These are phyloP conservation scores for Aphanocladium album DNA, from an alignment of 2,329 filamentous ascomycete genomes.

Conservation along the genomic window DNA sequence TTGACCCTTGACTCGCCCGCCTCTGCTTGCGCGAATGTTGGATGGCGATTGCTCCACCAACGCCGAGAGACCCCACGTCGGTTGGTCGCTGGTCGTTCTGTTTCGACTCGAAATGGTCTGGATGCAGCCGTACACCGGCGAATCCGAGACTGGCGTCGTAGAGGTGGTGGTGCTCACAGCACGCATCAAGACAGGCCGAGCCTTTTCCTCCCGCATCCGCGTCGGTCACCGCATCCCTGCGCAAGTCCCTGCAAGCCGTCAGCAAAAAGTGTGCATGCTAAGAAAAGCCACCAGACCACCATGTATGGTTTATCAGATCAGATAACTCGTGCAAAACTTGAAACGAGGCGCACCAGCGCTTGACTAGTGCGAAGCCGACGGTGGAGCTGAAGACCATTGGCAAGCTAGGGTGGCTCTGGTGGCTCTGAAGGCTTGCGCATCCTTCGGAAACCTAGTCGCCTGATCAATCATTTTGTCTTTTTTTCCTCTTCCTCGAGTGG, in stretches of 20 bases:
- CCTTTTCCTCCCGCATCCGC: not conserved
- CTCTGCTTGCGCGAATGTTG: too few relatives aligned
- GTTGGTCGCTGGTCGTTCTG: not conserved
- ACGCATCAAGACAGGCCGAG: not conserved
- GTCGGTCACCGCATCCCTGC: not conserved
- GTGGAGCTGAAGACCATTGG: not conserved
- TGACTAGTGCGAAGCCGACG: not conserved
- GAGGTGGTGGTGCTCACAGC: not conserved
- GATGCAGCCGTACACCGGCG: not conserved
- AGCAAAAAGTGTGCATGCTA: not conserved
- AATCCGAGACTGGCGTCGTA: not conserved
- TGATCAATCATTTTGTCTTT: not conserved
- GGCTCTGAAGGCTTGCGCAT: not conserved
- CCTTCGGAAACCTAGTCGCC: not conserved
- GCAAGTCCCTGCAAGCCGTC: not conserved
- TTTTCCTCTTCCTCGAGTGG: not conserved
- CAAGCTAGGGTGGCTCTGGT: not conserved
- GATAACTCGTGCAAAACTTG: conserved; percentile 3
- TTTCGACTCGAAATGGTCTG: not conserved
- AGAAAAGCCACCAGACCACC: not conserved
- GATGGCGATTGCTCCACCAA: not conserved
- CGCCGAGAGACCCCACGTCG: not conserved
- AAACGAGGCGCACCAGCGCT: not conserved
- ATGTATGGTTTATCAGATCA: conserved; percentile 4
- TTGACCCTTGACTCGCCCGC: too few relatives aligned